These are phyloP conservation scores for Inonotus obliquus DNA, from an alignment of 1,284 basidiomycete genomes.

Conservation along the genomic window DNA sequence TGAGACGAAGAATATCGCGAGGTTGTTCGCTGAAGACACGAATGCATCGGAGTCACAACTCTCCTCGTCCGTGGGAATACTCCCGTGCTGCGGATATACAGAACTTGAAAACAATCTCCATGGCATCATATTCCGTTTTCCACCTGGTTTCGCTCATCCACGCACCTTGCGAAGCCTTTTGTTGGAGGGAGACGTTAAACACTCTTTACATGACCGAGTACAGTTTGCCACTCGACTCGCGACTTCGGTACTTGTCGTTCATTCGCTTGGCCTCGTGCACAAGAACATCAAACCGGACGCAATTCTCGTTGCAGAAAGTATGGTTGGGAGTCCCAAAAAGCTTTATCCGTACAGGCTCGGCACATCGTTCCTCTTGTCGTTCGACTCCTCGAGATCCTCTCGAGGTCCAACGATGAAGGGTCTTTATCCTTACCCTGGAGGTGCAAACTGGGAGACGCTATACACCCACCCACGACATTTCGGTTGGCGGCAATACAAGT, in stretches of 20 bases:
- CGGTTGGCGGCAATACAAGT: not conserved
- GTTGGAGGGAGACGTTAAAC: not conserved
- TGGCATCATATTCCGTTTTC: not conserved
- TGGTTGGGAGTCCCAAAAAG: not conserved
- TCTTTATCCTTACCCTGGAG: not conserved
- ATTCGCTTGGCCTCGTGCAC: constrained; percentile 12
- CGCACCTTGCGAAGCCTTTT: constrained; percentile 3
- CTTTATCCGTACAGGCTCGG: constrained; percentile 1
- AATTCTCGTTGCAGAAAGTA: constrained; percentile 5
- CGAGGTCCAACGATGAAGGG: not conserved
- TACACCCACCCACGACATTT: not conserved
- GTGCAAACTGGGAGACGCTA: not conserved
- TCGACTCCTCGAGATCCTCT: not conserved
- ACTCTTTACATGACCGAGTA: constrained; percentile 3
- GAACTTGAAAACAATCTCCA: not conserved
- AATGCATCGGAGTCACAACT: not conserved
- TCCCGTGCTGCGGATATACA: not conserved
- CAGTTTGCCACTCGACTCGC: constrained; percentile 4
- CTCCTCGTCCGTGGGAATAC: not conserved
- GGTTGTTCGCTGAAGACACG: not conserved
- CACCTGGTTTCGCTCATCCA: not conserved
- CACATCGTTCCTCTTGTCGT: not conserved
- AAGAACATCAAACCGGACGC: constrained; percentile 10
- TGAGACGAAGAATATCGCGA: not conserved
- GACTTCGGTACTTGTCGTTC: constrained; percentile 9